Evolutionary conservation across 192 early-diverging fungal species (phyloP).

Genomic region (Backusella mclennaniae): DNA sequence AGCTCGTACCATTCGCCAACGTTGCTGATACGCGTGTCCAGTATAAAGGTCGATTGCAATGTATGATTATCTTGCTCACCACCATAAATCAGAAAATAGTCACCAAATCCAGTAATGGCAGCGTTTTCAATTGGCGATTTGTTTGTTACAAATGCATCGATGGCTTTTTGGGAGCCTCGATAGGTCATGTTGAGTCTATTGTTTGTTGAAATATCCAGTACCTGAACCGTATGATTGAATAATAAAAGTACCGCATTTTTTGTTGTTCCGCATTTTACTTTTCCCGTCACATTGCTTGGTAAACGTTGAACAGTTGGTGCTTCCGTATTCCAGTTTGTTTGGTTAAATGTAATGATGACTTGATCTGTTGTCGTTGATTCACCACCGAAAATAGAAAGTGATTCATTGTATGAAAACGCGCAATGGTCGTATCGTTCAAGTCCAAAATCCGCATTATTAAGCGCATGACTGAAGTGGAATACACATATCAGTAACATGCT

Average conservation of each 20-base stretch:
- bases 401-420: neutral
- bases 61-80: neutral
- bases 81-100: neutral
- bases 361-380: neutral
- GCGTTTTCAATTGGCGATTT: neutral
- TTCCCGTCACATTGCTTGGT: neutral
- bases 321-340: neutral
- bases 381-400: neutral
- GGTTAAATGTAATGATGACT: neutral
- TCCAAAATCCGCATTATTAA: neutral
- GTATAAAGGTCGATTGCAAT: neutral
- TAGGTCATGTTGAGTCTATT: neutral
- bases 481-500: neutral
- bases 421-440: conserved; percentile 1
- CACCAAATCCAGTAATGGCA: neutral
- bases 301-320: neutral
- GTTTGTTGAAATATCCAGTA: neutral
- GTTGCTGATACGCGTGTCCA: neutral
- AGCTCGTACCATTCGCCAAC: neutral
- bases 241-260: neutral
- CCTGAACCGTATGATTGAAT: neutral
- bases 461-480: neutral
- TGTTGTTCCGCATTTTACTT: neutral
- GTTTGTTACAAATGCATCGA: neutral
- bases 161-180: neutral